phyloP scores from a whole-genome alignment of 148 eudicot species.

The Cornus controversa region DNA sequence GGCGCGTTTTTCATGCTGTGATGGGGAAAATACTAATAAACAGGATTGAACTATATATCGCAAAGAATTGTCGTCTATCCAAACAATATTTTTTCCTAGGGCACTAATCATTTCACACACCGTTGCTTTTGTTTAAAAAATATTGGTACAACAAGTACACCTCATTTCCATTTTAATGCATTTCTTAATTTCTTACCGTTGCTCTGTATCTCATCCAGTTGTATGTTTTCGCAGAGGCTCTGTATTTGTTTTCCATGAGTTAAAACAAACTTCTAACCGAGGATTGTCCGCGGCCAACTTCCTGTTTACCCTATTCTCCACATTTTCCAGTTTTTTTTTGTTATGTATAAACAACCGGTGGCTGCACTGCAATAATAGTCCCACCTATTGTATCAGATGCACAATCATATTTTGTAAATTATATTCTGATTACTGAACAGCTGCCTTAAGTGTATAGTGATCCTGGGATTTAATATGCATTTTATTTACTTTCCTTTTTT shows the following conservation, averaged over 20 bases:
- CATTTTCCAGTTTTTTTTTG: constrained; percentile 5
- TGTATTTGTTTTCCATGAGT: constrained; percentile 1
- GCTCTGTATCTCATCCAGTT: background rate
- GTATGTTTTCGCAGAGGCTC: constrained; percentile 8
- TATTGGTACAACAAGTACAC: background rate
- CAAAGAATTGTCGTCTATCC: background rate
- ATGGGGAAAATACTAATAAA: background rate
- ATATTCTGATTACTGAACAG: background rate
- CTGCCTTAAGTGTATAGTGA: background rate
- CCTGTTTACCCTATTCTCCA: background rate
- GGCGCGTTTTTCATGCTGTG: background rate
- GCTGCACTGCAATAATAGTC: background rate
- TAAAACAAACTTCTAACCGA: background rate
- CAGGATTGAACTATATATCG: background rate
- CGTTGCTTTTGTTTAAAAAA: no score
- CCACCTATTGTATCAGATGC: background rate
- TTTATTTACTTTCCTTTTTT: no score
- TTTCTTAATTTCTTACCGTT: background rate
- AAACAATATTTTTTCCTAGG: no score
- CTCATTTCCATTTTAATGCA: no score
- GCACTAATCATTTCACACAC: background rate
- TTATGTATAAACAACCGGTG: background rate
- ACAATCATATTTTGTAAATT: background rate
- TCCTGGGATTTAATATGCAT: background rate
- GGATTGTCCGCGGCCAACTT: background rate